Base-by-base conservation (phyloP, 225 moss, liverwort and hornwort species). In the Pleurozium schreberi region DNA sequence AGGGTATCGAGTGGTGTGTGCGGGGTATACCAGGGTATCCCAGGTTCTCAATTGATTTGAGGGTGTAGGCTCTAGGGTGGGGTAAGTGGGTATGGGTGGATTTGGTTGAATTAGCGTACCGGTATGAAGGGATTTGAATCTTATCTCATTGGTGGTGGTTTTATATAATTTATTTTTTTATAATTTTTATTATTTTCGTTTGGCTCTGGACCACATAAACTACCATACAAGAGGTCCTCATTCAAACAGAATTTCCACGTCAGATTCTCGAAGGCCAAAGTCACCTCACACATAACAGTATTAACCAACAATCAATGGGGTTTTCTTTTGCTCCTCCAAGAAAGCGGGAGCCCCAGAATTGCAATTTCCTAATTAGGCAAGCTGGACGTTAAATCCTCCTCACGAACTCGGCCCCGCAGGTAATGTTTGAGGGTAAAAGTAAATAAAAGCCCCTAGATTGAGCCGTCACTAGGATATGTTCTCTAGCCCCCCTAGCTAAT, bases 291-390 rank as follows among this genome's bases (percentile, higher is more conserved):
- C 2, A 31, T 76, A 22, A 21, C 34, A 75, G 19, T 38, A 20
- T 10, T 49, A 33, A 49, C 11, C 3, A 12, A 20, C 0, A 4
- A 11, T 5, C n/a, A n/a, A n/a, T 47, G 6, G 4, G 6, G 20
- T 8, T 33, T 12, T 7, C 2, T 45, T 49, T 19, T 33, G 2
- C 6, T 33, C 50, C 10, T 11, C 31, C 20, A 33, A 73, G 8
- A 20, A 33, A 33, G 4, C 0, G 0, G 33, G 11, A 75, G 33
- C 12, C 6, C 2, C 1, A 38, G 6, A 6, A 11, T 30, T 73
- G 10, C 10, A 73, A 45, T 9, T 73, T 73, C 2, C 4, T 0
- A 4, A n/a, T n/a, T n/a, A n/a, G n/a, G n/a, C n/a, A n/a, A n/a
- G n/a, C n/a, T n/a, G n/a, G n/a, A n/a, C n/a, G n/a, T n/a, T n/a